phyloP scores from a whole-genome alignment of 2,329 filamentous ascomycete species.

The Trichoderma cornu-damae region DNA sequence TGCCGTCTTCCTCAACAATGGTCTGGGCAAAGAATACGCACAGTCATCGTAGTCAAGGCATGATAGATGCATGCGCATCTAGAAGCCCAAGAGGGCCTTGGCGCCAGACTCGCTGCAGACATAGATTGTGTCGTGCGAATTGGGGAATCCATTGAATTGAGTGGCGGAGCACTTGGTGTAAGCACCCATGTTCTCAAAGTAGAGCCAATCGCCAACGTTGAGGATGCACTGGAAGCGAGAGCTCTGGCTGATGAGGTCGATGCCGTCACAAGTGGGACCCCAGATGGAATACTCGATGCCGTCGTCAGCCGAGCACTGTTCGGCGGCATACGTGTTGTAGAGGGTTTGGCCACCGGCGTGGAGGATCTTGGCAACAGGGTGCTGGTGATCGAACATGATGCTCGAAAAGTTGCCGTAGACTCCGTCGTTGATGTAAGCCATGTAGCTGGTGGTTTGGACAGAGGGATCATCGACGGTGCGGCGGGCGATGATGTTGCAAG shows the following conservation, averaged over 20 bases:
- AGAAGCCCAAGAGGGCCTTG: conserved; percentile 55
- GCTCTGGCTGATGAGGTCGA: conserved; percentile 85
- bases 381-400: conserved; percentile 99
- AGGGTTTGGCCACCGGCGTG: conserved; percentile 54
- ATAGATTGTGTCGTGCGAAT: conserved; percentile 89
- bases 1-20: neutral
- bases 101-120: conserved; percentile 91
- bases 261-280: conserved; percentile 97
- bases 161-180: conserved; percentile 98
- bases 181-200: conserved; percentile 97
- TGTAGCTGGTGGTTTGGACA: conserved; percentile 68
- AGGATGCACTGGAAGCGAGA: conserved; percentile 71
- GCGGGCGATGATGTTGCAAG: conserved; percentile 92
- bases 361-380: conserved; percentile 78
- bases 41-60: neutral
- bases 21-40: neutral
- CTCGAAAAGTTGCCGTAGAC: conserved; percentile 98
- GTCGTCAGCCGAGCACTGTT: conserved; percentile 41
- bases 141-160: conserved; percentile 93
- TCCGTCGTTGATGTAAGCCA: conserved; percentile 96
- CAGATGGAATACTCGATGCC: conserved; percentile 88
- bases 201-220: conserved; percentile 95
- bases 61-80: neutral
- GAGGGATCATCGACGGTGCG: conserved; percentile 74
- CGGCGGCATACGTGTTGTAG: conserved; percentile 52